Conservation (phyloP, 805 yeast genomes). For the Candida anglica region DNA sequence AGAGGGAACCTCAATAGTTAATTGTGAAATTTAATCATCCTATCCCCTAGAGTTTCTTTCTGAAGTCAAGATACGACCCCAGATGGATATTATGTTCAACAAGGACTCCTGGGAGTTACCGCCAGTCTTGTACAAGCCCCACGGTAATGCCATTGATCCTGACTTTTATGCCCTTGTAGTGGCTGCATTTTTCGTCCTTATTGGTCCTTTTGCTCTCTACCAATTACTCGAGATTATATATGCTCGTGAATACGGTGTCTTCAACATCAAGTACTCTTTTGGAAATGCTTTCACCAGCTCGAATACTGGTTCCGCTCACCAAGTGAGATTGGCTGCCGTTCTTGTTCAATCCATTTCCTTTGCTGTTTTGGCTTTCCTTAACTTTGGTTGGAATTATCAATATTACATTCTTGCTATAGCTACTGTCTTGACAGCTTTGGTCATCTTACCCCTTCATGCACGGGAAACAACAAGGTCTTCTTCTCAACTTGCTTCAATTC, state of each 20-base stretch:
- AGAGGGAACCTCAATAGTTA: too few relatives aligned
- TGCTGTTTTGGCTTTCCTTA: slow-evolving; percentile 8
- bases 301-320: slow-evolving; percentile 10
- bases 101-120: too few relatives aligned
- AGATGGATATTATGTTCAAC: too few relatives aligned
- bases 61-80: too few relatives aligned
- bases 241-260: slow-evolving; percentile 15
- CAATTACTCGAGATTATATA: slow-evolving; percentile 13
- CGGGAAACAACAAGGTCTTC: slow-evolving; percentile 17
- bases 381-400: neutral
- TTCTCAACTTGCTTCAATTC: slow-evolving; percentile 18
- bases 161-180: slow-evolving; percentile 14
- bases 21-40: too few relatives aligned
- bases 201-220: slow-evolving; percentile 10
- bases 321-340: slow-evolving; percentile 9
- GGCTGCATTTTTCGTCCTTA: slow-evolving; percentile 6
- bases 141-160: slow-evolving; percentile 19
- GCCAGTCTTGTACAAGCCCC: slow-evolving; percentile 16
- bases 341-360: slow-evolving; percentile 11
- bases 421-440: slow-evolving; percentile 3
- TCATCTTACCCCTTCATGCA: slow-evolving; percentile 19
- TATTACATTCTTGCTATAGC: slow-evolving; percentile 5
- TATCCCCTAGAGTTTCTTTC: too few relatives aligned
- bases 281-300: slow-evolving; percentile 14
- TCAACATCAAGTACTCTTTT: slow-evolving; percentile 18